Evolutionary conservation across 2,329 filamentous ascomycete species (phyloP).

Genomic region (Trichoderma sp.): DNA sequence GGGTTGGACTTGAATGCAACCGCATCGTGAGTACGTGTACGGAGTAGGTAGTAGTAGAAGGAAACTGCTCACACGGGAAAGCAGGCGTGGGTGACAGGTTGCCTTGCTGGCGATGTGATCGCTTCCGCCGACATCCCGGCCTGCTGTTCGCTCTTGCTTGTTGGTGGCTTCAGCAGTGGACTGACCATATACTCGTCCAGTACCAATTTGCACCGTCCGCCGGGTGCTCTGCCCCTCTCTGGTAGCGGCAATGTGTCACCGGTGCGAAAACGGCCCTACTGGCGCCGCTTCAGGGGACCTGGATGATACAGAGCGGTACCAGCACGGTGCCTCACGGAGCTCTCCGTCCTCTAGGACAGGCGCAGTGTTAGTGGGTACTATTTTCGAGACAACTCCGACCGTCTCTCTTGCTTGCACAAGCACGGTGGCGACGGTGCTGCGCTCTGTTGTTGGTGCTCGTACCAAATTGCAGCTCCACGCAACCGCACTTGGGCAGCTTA

Average conservation of each 20-base stretch:
- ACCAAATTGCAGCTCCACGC: constrained; percentile 14
- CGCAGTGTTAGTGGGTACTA: not conserved
- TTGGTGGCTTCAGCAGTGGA: not conserved
- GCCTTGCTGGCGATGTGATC: not conserved
- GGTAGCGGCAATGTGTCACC: not conserved
- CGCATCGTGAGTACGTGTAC: too few species aligned
- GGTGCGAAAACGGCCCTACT: not conserved
- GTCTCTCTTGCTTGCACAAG: not conserved
- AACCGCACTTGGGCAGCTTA: constrained; percentile 3
- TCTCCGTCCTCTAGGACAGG: not conserved
- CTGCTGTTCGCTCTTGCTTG: not conserved
- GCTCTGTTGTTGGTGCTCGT: not conserved
- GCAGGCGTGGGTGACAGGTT: not conserved
- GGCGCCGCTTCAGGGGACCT: not conserved
- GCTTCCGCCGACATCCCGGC: not conserved
- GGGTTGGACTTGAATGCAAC: not conserved
- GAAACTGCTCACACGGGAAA: too few species aligned
- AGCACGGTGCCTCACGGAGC: not conserved
- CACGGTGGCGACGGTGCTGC: constrained; percentile 16
- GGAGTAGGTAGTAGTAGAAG: too few species aligned
- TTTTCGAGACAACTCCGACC: not conserved
- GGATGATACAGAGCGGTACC: not conserved
- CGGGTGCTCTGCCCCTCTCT: not conserved
- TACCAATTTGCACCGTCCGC: not conserved
- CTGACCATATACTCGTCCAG: too few species aligned